Base-by-base conservation (phyloP, 176 grass and related monocot genomes). In the Oryza meyeriana region DNA sequence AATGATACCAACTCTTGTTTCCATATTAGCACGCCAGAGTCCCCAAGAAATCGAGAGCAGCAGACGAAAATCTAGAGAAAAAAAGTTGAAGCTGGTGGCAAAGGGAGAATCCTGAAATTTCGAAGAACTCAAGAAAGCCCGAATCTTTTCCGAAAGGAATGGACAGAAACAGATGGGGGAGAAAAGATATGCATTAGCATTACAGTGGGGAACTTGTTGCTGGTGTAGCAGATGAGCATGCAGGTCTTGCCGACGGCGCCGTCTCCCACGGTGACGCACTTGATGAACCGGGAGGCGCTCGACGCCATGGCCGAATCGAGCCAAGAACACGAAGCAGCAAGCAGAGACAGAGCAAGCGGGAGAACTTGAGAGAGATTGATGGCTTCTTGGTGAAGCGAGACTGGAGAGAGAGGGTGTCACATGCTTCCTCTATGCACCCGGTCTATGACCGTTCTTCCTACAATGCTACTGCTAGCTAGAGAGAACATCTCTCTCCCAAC, bases 141-240 rank as follows among this genome's bases (percentile, higher is more conserved):
- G 40, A 33, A 72, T 34, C 22, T 32, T 58, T 66, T 24, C 22
- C 63, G 13, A 17, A 18, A 44, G 18, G 39, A 84, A 39, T 79
- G 52, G 69, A 32, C 27, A 13, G 25, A 32, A 27, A 50, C 36
- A 81, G 35, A 80, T 25, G 4, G 55, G 28, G 34, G 26, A 41
- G 22, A 11, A 30, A 47, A 59, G 44, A 36, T 16, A 5, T 18
- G 61, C 42, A 39, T 25, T 20, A 34, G 40, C 47, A 65, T 86
- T 88, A 97, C 94, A 78, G 94, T 97, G 34, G 94, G 94, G 86
- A 97, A 97, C 76, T 97, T 97, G 87, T 97, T 97, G 91, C 94
- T 93, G 66, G 94, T 97, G 87, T 97, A 99, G 97, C 97, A 99
- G 91, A 99, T 99, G 78, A 99, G 97, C 97, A 99, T 99, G 89